Evolutionary conservation across 139 green algal genomes (phyloP), one percentile per base, ranked within the genome.

Genomic region (Zygnema cylindricum): DNA sequence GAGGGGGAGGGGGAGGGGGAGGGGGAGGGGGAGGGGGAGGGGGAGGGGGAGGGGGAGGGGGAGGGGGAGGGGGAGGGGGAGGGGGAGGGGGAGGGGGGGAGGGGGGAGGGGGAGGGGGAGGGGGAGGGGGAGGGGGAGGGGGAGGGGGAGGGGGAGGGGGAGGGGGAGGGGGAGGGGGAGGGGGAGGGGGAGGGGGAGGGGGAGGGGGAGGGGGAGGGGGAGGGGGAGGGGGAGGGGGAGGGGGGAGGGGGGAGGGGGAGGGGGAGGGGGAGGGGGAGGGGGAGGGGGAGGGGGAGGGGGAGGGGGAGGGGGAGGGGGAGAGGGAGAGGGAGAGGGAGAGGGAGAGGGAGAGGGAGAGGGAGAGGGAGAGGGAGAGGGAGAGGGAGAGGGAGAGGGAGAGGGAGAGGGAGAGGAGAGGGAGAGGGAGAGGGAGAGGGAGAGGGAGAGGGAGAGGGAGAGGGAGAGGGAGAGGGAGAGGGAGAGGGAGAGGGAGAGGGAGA

Each of bases 121-220:
- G n/a, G n/a, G n/a, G n/a, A n/a, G n/a, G n/a, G n/a, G n/a, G n/a
- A n/a, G n/a, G n/a, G n/a, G n/a, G n/a, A n/a, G n/a, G n/a, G n/a
- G n/a, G n/a, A n/a, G n/a, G n/a, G n/a, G n/a, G n/a, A n/a, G n/a
- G n/a, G n/a, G n/a, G n/a, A n/a, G n/a, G n/a, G n/a, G n/a, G n/a
- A n/a, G n/a, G n/a, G n/a, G n/a, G n/a, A n/a, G n/a, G n/a, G n/a
- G n/a, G n/a, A n/a, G n/a, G n/a, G n/a, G n/a, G n/a, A n/a, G n/a
- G n/a, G n/a, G n/a, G n/a, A n/a, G n/a, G 57, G 57, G 73, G 43
- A 81, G 73, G 43, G 30, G 73, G 22, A 81, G 73, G 22, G 30
- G 22, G 16, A 33, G 73, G 22, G 22, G 73, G 16, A 16, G 73
- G 22, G 22, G 16, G 22, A 21, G 73, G 43, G 22, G 73, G 22